These are phyloP conservation scores for Psidium friedrichsthalianum DNA, from an alignment of 345 rosid species.

Conservation along the genomic window DNA sequence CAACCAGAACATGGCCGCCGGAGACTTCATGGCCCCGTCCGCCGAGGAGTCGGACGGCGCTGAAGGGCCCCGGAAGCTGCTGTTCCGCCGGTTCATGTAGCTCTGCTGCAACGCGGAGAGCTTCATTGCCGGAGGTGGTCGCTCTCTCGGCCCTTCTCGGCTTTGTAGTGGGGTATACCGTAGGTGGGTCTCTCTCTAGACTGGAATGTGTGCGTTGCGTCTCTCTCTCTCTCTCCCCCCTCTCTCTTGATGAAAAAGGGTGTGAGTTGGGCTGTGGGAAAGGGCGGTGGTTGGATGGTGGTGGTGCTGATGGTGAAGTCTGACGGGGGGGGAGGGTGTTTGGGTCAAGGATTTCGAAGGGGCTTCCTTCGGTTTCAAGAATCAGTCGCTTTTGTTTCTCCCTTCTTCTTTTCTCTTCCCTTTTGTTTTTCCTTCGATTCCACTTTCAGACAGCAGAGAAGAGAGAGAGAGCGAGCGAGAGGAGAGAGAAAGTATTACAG, in stretches of 20 bases:
- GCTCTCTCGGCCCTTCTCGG: not conserved
- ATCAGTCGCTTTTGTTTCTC: not conserved
- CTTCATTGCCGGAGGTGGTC: constrained; percentile 36
- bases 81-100: constrained; percentile 64
- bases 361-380: not conserved
- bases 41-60: constrained; percentile 50
- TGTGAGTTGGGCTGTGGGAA: not conserved
- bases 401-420: not conserved
- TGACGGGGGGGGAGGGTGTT: not conserved
- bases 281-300: not conserved
- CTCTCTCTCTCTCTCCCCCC: not conserved
- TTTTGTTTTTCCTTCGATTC: not conserved
- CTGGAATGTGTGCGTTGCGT: not conserved
- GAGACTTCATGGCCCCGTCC: constrained; percentile 48
- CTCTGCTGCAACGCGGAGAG: constrained; percentile 79
- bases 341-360: not conserved
- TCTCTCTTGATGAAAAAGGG: not conserved
- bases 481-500: not conserved
- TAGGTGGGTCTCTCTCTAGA: not conserved
- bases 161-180: not conserved
- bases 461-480: not conserved
- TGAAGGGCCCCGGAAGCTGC: constrained; percentile 24
- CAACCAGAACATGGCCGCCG: constrained; percentile 68
- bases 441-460: not conserved
- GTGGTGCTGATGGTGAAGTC: not conserved